Base-by-base conservation (phyloP, 2,329 filamentous ascomycete species). In the Beauveria asiatica region DNA sequence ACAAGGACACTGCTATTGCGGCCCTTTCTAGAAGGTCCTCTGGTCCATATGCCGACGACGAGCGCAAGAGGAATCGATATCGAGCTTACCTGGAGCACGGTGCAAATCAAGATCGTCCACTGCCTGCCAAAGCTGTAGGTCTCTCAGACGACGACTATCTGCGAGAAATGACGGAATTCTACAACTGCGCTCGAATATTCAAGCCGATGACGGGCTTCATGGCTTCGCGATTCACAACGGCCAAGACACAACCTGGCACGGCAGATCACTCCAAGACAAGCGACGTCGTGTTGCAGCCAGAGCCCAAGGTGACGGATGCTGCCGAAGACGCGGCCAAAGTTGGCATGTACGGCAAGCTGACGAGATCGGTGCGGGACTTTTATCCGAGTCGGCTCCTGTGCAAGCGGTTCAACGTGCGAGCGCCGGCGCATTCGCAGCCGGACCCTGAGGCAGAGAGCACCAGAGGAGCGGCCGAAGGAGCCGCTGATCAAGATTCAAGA, bases 281-380 rank as follows among this genome's bases (percentile, higher is more conserved):
- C 5, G 71, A 71, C 21, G 56, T 69, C 11, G 42, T 73, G 2
- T 69, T 70, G 7, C 68, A 67, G 48, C 70, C 70, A 1, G 71
- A 71, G 52, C 68, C 70, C 10, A 76, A 75, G 39, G 61, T 66
- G 5, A 65, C 67, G 63, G 89, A 96, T 67, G 87, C 92, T 0
- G 90, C 91, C 11, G 88, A 92, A 69, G 87, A 90, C 66, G 94
- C 94, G 1, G 94, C 94, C 8, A 89, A 83, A 68, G 77, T 97
- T 70, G 92, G 91, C 61, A 96, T 97, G 92, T 97, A 92, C 73
- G 94, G 94, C 1, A 81, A 85, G 16, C 82, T 97, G 84, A 99
- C 94, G 3, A 81, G 94, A 63, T 84, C 80, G 23, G 78, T 80
- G 0, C 72, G 83, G 8, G 82, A 86, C 5, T 97, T 96, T 72